phyloP scores from a whole-genome alignment of 2,329 filamentous ascomycete species.

The Magnaporthales sp. region DNA sequence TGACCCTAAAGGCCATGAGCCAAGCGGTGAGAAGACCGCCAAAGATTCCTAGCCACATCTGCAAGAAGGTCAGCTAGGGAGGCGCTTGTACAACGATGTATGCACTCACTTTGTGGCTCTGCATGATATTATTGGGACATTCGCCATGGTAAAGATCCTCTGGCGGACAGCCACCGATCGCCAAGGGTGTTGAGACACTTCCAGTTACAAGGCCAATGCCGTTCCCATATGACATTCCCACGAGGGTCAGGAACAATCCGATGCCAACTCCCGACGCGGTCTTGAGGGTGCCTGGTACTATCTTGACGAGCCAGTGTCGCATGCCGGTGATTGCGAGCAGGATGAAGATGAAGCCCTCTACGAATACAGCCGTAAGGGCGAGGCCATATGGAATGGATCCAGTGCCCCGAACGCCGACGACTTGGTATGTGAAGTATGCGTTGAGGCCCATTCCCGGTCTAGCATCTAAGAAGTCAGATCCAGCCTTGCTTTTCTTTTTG shows the following conservation, averaged over 20 bases:
- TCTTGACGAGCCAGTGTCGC: conserved; percentile 62
- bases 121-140: conserved; percentile 55
- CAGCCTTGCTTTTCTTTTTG: not conserved
- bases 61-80: not conserved
- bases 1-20: conserved; percentile 71
- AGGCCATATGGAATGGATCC: conserved; percentile 49
- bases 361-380: conserved; percentile 55
- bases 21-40: conserved; percentile 73
- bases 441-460: conserved; percentile 62
- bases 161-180: conserved; percentile 64
- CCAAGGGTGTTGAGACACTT: conserved; percentile 58
- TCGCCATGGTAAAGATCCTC: conserved; percentile 41
- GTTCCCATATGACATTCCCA: conserved; percentile 65
- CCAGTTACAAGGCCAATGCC: conserved; percentile 80
- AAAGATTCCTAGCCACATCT: conserved; percentile 82
- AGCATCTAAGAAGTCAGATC: conserved; percentile 8
- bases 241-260: conserved; percentile 54
- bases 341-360: conserved; percentile 57
- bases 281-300: conserved; percentile 55
- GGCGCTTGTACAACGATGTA: not conserved
- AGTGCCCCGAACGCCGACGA: conserved; percentile 50
- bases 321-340: conserved; percentile 57
- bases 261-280: conserved; percentile 58
- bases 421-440: conserved; percentile 60
- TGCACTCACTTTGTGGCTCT: conserved; percentile 55